Percentiles rank a stretch among this genome's conserved stretches.
phyloP scores from a whole-genome alignment of 768 basidiomycete genomes.

The Termitomyces sp. region DNA sequence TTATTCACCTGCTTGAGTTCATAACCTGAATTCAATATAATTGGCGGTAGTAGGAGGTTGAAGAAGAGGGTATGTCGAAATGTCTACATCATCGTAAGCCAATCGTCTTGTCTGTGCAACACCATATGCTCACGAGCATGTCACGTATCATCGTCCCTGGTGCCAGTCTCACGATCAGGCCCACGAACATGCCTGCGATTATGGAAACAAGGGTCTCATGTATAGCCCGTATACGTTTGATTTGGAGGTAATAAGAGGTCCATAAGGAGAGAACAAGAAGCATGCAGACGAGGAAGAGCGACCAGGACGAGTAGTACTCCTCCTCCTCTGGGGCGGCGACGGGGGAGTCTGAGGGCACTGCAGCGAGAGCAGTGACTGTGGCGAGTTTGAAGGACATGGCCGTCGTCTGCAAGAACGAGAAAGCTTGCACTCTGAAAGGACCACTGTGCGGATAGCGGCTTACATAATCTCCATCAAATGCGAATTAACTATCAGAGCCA shows the following conservation, averaged over 20 bases:
- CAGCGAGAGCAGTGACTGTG: constrained; percentile 28
- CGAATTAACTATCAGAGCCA: constrained; percentile 4
- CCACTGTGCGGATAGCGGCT: neutral
- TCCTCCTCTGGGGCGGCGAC: constrained; percentile 61
- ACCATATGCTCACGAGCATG: constrained; percentile 76
- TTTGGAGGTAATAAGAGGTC: constrained; percentile 97
- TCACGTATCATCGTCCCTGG: constrained; percentile 94
- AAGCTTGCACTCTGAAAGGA: neutral
- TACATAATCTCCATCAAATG: neutral
- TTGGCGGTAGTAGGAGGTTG: constrained; percentile 95
- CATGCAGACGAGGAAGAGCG: constrained; percentile 87
- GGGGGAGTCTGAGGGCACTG: constrained; percentile 22
- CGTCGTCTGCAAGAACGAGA: neutral
- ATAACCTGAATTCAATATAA: constrained; percentile 97
- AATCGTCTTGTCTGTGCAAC: neutral
- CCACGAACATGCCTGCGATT: constrained; percentile 94
- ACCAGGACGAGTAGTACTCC: constrained; percentile 91
- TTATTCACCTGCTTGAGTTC: constrained; percentile 85
- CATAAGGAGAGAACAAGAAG: constrained; percentile 91
- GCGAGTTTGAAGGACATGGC: constrained; percentile 32
- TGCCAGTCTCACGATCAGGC: constrained; percentile 81
- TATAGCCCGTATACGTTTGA: constrained; percentile 90
- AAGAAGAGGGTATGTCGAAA: constrained; percentile 98
- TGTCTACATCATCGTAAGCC: constrained; percentile 45
- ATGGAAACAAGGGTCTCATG: constrained; percentile 97